Conservation (phyloP, 352 stramenopile genomes). For the Globisporangium solare region DNA sequence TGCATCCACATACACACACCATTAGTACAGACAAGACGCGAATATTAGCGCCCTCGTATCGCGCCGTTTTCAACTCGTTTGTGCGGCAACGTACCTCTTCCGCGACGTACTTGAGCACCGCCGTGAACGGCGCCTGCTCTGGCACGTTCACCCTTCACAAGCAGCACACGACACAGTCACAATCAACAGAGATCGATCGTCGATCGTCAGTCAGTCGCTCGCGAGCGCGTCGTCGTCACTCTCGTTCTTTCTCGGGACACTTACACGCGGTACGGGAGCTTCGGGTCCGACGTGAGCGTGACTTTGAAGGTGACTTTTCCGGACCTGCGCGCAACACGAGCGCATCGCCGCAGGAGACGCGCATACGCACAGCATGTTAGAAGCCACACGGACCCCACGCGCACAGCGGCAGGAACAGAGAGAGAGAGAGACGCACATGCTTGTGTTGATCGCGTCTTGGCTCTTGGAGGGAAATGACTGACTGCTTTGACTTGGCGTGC, state of each 20-base stretch:
- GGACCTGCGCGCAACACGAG: conserved; percentile 21
- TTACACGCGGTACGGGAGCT: conserved; percentile 77
- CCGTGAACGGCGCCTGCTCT: conserved; percentile 78
- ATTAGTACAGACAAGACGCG: neutral
- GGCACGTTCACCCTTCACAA: conserved; percentile 60
- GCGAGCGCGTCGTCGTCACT: neutral
- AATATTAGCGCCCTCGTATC: no score
- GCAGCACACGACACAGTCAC: conserved; percentile 1
- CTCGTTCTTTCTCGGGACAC: conserved; percentile 7
- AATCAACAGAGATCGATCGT: neutral
- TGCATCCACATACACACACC: conserved; percentile 15
- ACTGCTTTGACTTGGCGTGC: no score
- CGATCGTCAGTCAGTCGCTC: neutral
- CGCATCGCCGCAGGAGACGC: neutral
- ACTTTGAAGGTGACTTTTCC: conserved; percentile 86
- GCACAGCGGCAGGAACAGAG: no score
- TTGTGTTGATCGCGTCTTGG: no score
- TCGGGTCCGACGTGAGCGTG: conserved; percentile 83
- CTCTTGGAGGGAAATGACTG: no score
- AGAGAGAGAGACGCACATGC: no score
- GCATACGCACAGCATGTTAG: no score
- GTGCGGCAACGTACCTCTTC: conserved; percentile 43
- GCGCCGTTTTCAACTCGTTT: no score
- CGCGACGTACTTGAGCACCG: conserved; percentile 82
- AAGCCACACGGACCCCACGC: no score